Percentiles rank a stretch among this genome's conserved stretches.
Evolutionary conservation across 495 filamentous ascomycete genomes (phyloP).

Genomic region (Jackrogersella minutella): DNA sequence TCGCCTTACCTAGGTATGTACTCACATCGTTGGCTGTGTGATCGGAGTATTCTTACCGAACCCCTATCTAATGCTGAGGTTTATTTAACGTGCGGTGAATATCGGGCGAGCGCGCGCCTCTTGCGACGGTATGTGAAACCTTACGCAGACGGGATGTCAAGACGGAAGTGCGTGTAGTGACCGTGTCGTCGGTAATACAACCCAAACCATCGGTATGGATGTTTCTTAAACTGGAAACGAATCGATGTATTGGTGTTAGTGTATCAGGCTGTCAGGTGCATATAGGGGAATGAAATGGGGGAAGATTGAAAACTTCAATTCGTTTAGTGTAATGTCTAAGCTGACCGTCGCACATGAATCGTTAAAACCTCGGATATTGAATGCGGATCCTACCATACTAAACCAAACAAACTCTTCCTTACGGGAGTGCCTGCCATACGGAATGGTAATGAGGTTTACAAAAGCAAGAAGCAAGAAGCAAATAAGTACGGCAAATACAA

Average conservation of each 20-base stretch:
- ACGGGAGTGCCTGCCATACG: not conserved
- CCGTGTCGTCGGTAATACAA: not conserved
- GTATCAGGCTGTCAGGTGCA: too few species aligned
- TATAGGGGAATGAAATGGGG: too few species aligned
- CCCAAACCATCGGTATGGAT: not conserved
- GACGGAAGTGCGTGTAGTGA: not conserved
- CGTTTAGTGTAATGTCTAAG: not conserved
- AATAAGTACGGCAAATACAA: too few species aligned
- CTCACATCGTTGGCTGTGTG: too few species aligned
- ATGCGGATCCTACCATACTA: not conserved
- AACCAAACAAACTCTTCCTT: too few species aligned
- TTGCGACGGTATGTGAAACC: constrained; percentile 1
- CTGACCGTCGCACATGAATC: not conserved
- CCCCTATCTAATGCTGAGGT: not conserved
- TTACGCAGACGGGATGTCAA: not conserved
- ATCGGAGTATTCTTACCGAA: not conserved
- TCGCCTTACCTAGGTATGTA: not conserved
- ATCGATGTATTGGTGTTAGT: too few species aligned
- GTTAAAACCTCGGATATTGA: not conserved
- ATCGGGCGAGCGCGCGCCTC: not conserved
- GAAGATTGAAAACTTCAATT: too few species aligned
- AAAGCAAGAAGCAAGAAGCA: too few species aligned
- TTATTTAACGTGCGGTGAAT: constrained; percentile 6
- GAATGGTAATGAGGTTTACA: not conserved
- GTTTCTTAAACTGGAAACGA: too few species aligned